These are phyloP conservation scores for Saxophila tyrrhenica DNA, from an alignment of 495 filamentous ascomycete species.

Conservation along the genomic window DNA sequence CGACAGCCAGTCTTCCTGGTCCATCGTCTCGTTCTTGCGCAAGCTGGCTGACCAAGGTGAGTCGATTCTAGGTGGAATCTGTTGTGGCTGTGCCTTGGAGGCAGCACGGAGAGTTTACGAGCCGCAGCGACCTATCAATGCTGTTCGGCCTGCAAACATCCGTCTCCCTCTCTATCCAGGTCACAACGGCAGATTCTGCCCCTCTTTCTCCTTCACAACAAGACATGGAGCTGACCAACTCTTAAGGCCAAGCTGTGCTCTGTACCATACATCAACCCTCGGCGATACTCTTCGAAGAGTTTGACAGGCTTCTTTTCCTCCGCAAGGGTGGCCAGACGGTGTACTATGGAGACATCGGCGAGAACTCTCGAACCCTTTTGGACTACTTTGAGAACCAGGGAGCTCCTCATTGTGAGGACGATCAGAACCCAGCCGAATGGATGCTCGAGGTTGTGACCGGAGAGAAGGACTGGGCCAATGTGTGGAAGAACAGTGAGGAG, in stretches of 20 bases:
- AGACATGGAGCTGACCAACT: no score
- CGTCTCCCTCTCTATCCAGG: no score
- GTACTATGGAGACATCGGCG: slow-evolving; percentile 57
- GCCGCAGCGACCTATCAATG: no score
- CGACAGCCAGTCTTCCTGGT: slow-evolving; percentile 21
- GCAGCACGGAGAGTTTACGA: no score
- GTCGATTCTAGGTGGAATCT: no score
- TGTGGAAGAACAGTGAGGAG: slow-evolving; percentile 70
- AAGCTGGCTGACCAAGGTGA: slow-evolving; percentile 19
- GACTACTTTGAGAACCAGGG: slow-evolving; percentile 57
- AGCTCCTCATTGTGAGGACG: slow-evolving; percentile 42
- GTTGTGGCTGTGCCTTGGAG: no score
- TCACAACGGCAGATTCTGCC: no score
- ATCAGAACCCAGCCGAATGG: slow-evolving; percentile 56
- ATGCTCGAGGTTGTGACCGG: slow-evolving; percentile 62
- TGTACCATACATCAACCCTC: slow-evolving; percentile 21
- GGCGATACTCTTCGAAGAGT: slow-evolving; percentile 55
- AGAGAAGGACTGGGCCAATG: slow-evolving; percentile 67
- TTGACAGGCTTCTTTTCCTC: slow-evolving; percentile 60
- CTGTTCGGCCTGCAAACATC: no score
- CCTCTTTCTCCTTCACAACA: no score
- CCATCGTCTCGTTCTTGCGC: slow-evolving; percentile 18
- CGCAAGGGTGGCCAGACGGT: slow-evolving; percentile 58
- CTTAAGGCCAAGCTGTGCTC: slow-evolving; percentile 22
- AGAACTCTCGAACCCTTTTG: slow-evolving; percentile 44